Evolutionary conservation across 129 eudicot species (phyloP).

Genomic region (Chrysanthemum lavandulifolium): DNA sequence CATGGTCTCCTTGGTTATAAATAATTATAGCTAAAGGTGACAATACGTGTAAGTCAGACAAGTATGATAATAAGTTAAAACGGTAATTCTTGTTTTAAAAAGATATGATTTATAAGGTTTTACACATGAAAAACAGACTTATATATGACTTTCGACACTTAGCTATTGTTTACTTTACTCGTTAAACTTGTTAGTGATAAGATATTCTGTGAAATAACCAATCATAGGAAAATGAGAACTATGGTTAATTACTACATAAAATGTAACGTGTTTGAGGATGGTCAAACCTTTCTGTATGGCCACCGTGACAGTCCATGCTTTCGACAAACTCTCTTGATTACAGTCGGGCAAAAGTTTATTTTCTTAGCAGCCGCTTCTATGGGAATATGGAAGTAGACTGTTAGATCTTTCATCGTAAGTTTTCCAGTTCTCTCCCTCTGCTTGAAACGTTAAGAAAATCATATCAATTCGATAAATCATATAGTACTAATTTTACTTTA

Average conservation of each 20-base stretch:
- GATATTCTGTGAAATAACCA: no score
- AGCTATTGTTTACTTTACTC: no score
- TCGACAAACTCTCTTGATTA: slow-evolving; percentile 50
- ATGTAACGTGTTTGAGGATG: not conserved
- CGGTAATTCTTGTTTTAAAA: no score
- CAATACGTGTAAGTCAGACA: no score
- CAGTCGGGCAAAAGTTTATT: slow-evolving; percentile 42
- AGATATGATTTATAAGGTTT: no score
- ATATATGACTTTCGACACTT: no score
- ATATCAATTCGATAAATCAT: not conserved
- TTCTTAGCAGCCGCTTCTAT: slow-evolving; percentile 39
- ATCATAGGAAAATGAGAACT: no score
- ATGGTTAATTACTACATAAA: not conserved
- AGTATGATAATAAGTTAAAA: no score
- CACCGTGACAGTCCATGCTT: slow-evolving; percentile 41
- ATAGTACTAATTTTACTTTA: not conserved
- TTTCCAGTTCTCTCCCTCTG: slow-evolving; percentile 62
- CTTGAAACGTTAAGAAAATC: not conserved
- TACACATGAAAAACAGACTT: no score
- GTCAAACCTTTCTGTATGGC: slow-evolving; percentile 74
- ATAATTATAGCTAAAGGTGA: no score
- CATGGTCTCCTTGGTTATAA: not conserved
- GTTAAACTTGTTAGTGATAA: no score
- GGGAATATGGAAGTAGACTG: slow-evolving; percentile 44
- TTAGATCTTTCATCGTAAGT: slow-evolving; percentile 44